Evolutionary conservation across 257 asterid species (phyloP), one percentile per base, ranked within the genome.

Genomic region (Lavandula angustifolia): DNA sequence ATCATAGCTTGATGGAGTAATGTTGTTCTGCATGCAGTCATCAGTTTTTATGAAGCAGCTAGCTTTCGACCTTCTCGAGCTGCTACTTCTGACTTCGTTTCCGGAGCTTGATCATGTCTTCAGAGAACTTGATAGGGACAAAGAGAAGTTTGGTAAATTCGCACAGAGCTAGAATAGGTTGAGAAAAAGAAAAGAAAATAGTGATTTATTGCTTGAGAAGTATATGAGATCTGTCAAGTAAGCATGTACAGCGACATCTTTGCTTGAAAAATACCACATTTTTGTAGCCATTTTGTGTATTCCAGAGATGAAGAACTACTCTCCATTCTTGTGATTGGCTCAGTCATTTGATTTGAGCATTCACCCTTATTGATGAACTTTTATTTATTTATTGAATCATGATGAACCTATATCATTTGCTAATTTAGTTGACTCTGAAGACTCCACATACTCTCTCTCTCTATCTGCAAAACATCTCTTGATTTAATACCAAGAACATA

Each of bases 41-140:
- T 73, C 96, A 34, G 85, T 87, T 60, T 85, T 81, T 66, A 67
- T 90, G 89, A 94, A 94, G 92, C 91, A 78, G 76, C 60, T 89
- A 64, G 95, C 92, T 37, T 82, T 81, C 41, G 95, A 83, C 70
- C 81, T 90, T 65, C 85, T 94, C 9, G 81, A 94, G 87, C 82
- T 85, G 82, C 75, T 94, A 75, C 84, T 94, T 17, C 53, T 73
- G 74, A 79, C 97, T 0, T 85, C 96, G n/a, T 94, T 87, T 62
- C 99, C 97, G 0, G 96, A 94, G 85, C 87, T 94, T 60, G 89
- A 80, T 56, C 9, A 57, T 44, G 83, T 83, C 57, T 94, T 94
- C 59, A 79, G 75, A 60, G 79, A 81, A 80, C 69, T 94, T 73
- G 85, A 79, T 6, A 78, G 77, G 53, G 85, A 85, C 70, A 87